These are phyloP conservation scores for Bretschneidera sinensis DNA, from an alignment of 345 rosid genomes.

Conservation along the genomic window DNA sequence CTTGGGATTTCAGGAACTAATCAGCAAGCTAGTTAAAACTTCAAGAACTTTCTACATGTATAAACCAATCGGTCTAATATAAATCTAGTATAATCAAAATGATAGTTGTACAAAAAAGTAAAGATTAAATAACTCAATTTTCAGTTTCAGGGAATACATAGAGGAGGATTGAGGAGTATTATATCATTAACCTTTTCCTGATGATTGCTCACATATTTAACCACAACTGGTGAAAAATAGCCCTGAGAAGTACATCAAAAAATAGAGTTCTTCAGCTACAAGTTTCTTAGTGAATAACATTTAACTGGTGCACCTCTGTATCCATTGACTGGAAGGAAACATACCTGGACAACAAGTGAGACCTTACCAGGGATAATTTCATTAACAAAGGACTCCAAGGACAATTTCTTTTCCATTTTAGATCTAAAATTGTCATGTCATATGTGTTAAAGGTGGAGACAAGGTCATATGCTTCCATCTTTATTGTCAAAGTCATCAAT, in stretches of 20 bases:
- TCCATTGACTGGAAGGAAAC: constrained; percentile 12
- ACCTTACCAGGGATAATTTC: constrained; percentile 45
- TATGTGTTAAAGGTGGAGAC: no score
- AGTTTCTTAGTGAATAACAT: background rate
- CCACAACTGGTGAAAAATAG: constrained; percentile 68
- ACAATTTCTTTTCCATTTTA: no score
- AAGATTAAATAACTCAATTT: no score
- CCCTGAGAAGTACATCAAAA: constrained; percentile 46
- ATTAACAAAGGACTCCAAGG: constrained; percentile 67
- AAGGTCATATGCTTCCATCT: no score
- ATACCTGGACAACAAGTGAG: constrained; percentile 84
- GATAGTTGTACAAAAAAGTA: no score
- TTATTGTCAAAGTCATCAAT: no score
- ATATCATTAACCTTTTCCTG: constrained; percentile 65
- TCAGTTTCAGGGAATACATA: constrained; percentile 30
- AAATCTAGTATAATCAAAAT: no score
- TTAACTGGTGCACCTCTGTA: background rate
- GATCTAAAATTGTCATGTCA: no score
- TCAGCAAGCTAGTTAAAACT: no score
- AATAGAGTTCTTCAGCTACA: background rate
- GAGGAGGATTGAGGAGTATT: constrained; percentile 87
- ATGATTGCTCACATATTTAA: constrained; percentile 65
- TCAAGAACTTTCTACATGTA: no score
- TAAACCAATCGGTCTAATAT: no score
- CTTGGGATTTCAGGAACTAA: no score